These are phyloP conservation scores for Penicillium expansum DNA, from an alignment of 2,329 filamentous ascomycete species.

Conservation along the genomic window DNA sequence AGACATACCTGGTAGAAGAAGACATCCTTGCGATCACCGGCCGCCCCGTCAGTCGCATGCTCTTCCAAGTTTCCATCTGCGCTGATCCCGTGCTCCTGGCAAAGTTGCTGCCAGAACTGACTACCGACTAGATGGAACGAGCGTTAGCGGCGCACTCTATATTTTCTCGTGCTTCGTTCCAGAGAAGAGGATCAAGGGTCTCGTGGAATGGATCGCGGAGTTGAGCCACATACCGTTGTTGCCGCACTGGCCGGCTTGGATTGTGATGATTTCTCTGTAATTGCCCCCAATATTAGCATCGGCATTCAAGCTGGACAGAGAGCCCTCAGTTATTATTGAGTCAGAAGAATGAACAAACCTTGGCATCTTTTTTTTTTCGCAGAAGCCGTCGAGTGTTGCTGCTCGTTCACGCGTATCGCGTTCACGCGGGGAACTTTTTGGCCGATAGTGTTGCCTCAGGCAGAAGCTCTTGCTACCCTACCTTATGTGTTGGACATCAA, in stretches of 20 bases:
- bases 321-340: background rate
- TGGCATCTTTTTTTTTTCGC: conserved; percentile 38
- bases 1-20: conserved; percentile 81
- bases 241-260: conserved; percentile 98
- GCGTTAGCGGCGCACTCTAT: conserved; percentile 29
- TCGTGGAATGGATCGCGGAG: conserved; percentile 21
- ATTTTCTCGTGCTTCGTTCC: background rate
- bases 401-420: conserved; percentile 35
- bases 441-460: conserved; percentile 28
- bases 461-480: conserved; percentile 8
- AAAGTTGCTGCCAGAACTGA: conserved; percentile 98
- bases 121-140: conserved; percentile 67
- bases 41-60: conserved; percentile 82
- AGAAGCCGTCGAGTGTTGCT: conserved; percentile 28
- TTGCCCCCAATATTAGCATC: conserved; percentile 7
- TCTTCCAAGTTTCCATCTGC: conserved; percentile 96
- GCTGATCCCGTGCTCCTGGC: conserved; percentile 95
- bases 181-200: conserved; percentile 9
- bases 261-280: conserved; percentile 92
- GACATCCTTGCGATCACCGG: conserved; percentile 92
- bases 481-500: conserved; percentile 9
- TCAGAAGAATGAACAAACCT: conserved; percentile 28
- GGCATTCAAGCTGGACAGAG: background rate
- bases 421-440: conserved; percentile 35
- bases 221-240: conserved; percentile 78